Percentiles rank a stretch among this genome's conserved stretches.
Conservation (phyloP, 495 filamentous ascomycete species). For the Daldinia grandis region DNA sequence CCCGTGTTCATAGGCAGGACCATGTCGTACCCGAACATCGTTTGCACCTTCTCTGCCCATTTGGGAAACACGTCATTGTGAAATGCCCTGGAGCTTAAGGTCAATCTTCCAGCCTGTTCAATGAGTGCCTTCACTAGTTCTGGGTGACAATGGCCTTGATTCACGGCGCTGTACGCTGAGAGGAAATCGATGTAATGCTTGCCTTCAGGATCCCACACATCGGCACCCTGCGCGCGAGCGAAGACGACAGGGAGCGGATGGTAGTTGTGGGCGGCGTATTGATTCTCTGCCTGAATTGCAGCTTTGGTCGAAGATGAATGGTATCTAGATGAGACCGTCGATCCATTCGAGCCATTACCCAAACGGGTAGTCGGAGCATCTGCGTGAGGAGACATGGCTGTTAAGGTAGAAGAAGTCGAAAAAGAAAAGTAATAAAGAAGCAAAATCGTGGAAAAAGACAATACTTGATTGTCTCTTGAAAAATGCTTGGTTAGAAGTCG, state of each 20-base stretch:
- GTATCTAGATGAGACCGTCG: conserved; percentile 62
- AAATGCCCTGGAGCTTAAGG: conserved; percentile 94
- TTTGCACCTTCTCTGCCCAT: conserved; percentile 91
- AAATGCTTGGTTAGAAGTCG: conserved; percentile 7
- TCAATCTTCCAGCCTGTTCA: conserved; percentile 89
- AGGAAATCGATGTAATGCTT: conserved; percentile 98
- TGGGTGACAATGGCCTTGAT: conserved; percentile 98
- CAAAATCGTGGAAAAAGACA: conserved; percentile 1
- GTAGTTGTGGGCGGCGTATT: conserved; percentile 97
- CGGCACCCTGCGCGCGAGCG: conserved; percentile 78
- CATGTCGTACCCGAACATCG: conserved; percentile 95
- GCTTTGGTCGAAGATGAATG: conserved; percentile 81
- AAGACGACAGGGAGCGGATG: conserved; percentile 96
- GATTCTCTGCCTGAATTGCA: conserved; percentile 82
- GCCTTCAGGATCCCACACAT: conserved; percentile 97
- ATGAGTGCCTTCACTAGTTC: conserved; percentile 89
- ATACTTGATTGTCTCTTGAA: background rate
- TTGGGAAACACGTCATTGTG: conserved; percentile 99
- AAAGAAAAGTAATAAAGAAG: conserved; percentile 9
- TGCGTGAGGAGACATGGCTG: conserved; percentile 67
- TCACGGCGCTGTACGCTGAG: conserved; percentile 96
- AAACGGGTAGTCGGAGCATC: conserved; percentile 48
- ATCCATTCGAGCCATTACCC: conserved; percentile 29
- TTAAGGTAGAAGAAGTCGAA: conserved; percentile 2
- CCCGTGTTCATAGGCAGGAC: conserved; percentile 99